phyloP scores from a whole-genome alignment of 208 protist genomes.

The Leishmania arabica region DNA sequence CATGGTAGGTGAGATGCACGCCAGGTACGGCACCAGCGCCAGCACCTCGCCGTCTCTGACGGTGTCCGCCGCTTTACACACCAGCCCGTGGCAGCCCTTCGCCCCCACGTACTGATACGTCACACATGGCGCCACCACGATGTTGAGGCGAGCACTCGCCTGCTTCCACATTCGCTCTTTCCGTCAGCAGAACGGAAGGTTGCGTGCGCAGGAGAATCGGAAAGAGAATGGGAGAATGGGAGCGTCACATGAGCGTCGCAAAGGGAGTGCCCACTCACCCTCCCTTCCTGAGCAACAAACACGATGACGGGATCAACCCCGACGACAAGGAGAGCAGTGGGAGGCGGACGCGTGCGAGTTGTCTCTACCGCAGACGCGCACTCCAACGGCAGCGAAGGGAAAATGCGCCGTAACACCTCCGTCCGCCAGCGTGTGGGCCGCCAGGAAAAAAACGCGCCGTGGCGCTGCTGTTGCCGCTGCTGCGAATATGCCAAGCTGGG shows the following conservation, averaged over 20 bases:
- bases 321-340: background rate
- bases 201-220: background rate
- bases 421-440: background rate
- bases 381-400: background rate
- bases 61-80: constrained; percentile 32
- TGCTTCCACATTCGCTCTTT: constrained; percentile 46
- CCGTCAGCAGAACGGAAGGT: background rate
- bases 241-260: background rate
- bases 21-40: constrained; percentile 50
- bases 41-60: constrained; percentile 47
- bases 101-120: constrained; percentile 22
- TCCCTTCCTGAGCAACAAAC: background rate
- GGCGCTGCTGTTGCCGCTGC: background rate
- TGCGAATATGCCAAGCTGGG: too few relatives aligned
- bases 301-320: background rate
- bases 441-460: background rate
- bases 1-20: constrained; percentile 52
- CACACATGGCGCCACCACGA: constrained; percentile 41
- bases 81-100: constrained; percentile 53
- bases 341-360: background rate
- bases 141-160: constrained; percentile 33
- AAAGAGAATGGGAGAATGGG: background rate
- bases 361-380: background rate
- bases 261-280: background rate
- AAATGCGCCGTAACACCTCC: background rate